Percentiles rank a stretch among this genome's conserved stretches.
phyloP scores from a whole-genome alignment of 2,329 filamentous ascomycete species.

The Phyllosticta capitalensis region DNA sequence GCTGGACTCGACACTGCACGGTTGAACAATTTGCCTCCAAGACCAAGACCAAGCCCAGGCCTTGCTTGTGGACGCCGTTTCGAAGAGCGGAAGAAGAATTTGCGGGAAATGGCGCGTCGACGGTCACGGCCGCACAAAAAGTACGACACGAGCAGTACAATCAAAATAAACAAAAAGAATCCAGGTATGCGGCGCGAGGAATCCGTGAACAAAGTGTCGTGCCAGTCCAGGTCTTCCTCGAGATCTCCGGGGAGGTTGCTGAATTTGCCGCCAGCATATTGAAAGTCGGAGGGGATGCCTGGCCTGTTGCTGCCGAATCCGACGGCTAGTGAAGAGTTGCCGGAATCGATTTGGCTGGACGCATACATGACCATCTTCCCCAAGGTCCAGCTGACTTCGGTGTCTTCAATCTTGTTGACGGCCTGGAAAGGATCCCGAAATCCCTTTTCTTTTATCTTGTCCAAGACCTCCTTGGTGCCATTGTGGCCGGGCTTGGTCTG shows the following conservation, averaged over 20 bases:
- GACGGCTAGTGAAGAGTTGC: slow-evolving; percentile 57
- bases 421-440: slow-evolving; percentile 83
- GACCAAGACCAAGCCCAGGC: slow-evolving; percentile 14
- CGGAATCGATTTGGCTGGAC: slow-evolving; percentile 59
- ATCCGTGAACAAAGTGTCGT: slow-evolving; percentile 52
- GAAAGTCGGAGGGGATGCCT: slow-evolving; percentile 65
- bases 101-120: slow-evolving; percentile 48
- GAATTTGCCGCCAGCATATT: slow-evolving; percentile 59
- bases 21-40: slow-evolving; percentile 35
- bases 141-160: slow-evolving; percentile 60
- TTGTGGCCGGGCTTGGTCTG: slow-evolving; percentile 51
- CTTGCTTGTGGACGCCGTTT: slow-evolving; percentile 19
- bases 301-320: slow-evolving; percentile 84
- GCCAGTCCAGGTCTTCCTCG: slow-evolving; percentile 43
- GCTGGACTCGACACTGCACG: slow-evolving; percentile 35
- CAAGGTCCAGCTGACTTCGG: slow-evolving; percentile 94
- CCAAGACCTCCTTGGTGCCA: slow-evolving; percentile 59
- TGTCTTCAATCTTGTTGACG: slow-evolving; percentile 80
- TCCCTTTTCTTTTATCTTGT: slow-evolving; percentile 61
- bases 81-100: slow-evolving; percentile 29
- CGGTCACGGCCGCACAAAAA: slow-evolving; percentile 73
- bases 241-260: slow-evolving; percentile 29
- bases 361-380: slow-evolving; percentile 96
- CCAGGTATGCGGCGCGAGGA: slow-evolving; percentile 61
- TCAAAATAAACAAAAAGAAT: slow-evolving; percentile 65